A percentile compares a stretch with the other conserved stretches of the same genome.
These are phyloP conservation scores for Magnaporthiopsis poae DNA, from an alignment of 2,329 filamentous ascomycete species.

Conservation along the genomic window DNA sequence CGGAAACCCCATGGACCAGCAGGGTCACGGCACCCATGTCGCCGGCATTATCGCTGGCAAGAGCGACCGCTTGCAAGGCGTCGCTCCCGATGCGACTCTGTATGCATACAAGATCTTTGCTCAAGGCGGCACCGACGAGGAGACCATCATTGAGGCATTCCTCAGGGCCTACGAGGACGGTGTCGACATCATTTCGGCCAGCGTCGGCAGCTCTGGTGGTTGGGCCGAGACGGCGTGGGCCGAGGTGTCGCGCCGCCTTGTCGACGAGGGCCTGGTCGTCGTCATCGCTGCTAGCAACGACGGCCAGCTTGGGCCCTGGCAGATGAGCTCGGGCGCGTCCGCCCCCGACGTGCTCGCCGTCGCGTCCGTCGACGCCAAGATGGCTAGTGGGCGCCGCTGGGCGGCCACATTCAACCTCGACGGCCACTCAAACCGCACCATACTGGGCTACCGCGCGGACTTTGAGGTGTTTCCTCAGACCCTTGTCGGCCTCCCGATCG, in stretches of 20 bases:
- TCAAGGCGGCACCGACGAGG: conserved; percentile 17
- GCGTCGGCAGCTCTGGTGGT: conserved; percentile 2
- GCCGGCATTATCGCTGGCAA: conserved; percentile 20
- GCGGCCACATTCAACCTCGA: conserved; percentile 10
- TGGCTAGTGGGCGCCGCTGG: conserved; percentile 12
- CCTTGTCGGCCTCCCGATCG: conserved; percentile 17
- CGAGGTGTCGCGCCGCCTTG: conserved; percentile 22
- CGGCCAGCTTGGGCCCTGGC: conserved; percentile 15
- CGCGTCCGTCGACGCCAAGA: conserved; percentile 28
- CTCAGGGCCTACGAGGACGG: conserved; percentile 25
- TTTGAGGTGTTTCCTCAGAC: conserved; percentile 12
- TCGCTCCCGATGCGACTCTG: conserved; percentile 18
- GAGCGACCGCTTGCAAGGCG: conserved; percentile 15
- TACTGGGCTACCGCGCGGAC: conserved; percentile 12
- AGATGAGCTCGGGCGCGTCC: conserved; percentile 15
- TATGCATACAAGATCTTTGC: conserved; percentile 19
- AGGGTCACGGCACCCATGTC: conserved; percentile 19
- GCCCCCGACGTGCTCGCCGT: conserved; percentile 33
- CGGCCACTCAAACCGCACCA: conserved; percentile 9
- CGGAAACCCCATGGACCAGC: conserved; percentile 15
- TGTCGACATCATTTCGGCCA: conserved; percentile 31
- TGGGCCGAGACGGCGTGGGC: conserved; percentile 4
- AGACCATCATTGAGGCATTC: conserved; percentile 26
- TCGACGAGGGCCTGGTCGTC: conserved; percentile 29
- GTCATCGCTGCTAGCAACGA: conserved; percentile 32